Conservation (phyloP, 2,329 filamentous ascomycete genomes). For the Penicillium sp. region DNA sequence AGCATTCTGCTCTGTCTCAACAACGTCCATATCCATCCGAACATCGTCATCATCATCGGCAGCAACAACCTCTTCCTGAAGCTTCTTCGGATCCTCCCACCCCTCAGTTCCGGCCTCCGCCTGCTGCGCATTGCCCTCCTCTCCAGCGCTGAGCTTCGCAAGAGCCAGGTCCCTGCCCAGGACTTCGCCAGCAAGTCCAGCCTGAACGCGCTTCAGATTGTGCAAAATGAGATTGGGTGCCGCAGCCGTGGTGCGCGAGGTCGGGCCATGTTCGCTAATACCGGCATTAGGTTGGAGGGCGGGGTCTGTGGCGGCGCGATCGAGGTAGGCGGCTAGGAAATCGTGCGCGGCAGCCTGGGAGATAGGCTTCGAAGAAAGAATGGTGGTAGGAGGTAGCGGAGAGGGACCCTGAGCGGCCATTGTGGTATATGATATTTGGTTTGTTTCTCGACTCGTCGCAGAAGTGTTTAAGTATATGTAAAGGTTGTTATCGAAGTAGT, state of each 20-base stretch:
- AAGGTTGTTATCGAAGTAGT: too few relatives aligned
- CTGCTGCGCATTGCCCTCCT: conserved; percentile 23
- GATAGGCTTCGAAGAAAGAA: conserved; percentile 33
- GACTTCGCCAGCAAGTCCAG: conserved; percentile 36
- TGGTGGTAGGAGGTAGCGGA: conserved; percentile 32
- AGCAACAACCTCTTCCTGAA: too few relatives aligned
- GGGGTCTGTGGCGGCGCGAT: conserved; percentile 35
- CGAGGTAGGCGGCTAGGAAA: conserved; percentile 38
- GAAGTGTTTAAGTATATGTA: too few relatives aligned
- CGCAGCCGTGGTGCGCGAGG: conserved; percentile 35
- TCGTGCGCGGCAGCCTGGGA: conserved; percentile 34
- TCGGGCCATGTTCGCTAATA: conserved; percentile 38
- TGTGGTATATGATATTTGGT: conserved; percentile 13
- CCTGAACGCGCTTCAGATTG: conserved; percentile 40
- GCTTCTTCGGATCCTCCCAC: too few relatives aligned
- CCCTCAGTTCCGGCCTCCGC: too few relatives aligned
- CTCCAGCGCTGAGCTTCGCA: conserved; percentile 29
- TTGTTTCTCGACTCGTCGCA: too few relatives aligned
- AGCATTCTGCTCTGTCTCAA: too few relatives aligned
- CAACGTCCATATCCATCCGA: too few relatives aligned
- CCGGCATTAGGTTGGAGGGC: conserved; percentile 38
- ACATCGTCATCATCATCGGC: too few relatives aligned
- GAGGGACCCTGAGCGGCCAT: conserved; percentile 34
- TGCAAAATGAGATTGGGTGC: conserved; percentile 38
- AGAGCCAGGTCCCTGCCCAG: conserved; percentile 36